Evolutionary conservation across 306 rosid species (phyloP), one percentile per base, ranked within the genome.

Genomic region (Calophaca sinica): DNA sequence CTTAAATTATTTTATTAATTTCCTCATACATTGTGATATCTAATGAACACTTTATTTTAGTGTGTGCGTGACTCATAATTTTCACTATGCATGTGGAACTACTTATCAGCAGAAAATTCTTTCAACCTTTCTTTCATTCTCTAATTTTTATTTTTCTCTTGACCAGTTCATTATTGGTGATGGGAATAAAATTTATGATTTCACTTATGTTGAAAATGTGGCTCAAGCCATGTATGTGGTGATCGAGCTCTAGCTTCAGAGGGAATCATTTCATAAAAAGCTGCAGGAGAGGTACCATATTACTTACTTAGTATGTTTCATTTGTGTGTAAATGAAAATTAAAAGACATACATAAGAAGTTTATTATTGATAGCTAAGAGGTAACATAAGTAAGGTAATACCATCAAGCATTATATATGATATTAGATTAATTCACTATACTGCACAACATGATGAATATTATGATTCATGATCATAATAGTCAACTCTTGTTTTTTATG

Each of bases 141-240:
- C 70, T 70, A 41, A 66, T 74, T 62, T 59, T 36, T 64, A 58
- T 76, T 80, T 78, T 32, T 74, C 76, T 61, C 76, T 39, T 88
- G 77, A 48, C 26, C 92, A 96, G 99, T 96, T 89, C 86, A 87
- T 96, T 76, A 77, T 96, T 81, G 99, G 99, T 2, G 87, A 92
- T 86, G 99, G 99, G 42, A 89, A 87, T 58, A 96, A 92, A 58
- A 9, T 88, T 31, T 88, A 80, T 70, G 99, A 96, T 82, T 96
- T 96, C 86, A 96, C 99, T 33, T 96, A 87, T 63, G 99, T 96
- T 80, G 97, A 86, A 89, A 96, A 96, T 55, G 96, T 96, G 88
- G 99, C 94, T 59, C 96, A 96, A 90, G 87, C 71, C 99, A 96
- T 74, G 62, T 92, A 28, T 96, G 99, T 85, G 99, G 97, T 35